phyloP scores from a whole-genome alignment of 495 filamentous ascomycete genomes.

The Penicillium angulare region DNA sequence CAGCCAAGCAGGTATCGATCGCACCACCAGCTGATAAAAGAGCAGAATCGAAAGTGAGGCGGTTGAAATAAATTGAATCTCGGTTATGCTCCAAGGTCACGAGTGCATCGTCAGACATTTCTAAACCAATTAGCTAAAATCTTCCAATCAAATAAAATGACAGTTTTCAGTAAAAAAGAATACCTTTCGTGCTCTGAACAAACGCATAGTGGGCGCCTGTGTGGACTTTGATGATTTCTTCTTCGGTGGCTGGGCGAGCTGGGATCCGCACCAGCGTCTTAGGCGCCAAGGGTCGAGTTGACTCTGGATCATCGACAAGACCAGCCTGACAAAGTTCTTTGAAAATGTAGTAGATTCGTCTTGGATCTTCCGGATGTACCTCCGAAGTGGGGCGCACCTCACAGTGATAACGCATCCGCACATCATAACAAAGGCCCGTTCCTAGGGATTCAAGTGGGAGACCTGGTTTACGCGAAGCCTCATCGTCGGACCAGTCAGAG shows the following conservation, averaged over 20 bases:
- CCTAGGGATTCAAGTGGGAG: conserved; percentile 49
- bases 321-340: conserved; percentile 75
- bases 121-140: conserved; percentile 19
- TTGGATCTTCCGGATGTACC: conserved; percentile 90
- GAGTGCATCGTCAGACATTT: conserved; percentile 58
- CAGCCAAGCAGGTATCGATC: conserved; percentile 88
- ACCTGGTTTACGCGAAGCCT: conserved; percentile 19
- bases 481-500: conserved; percentile 44
- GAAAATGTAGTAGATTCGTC: conserved; percentile 87
- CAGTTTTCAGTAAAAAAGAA: not conserved
- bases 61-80: conserved; percentile 90
- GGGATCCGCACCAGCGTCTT: conserved; percentile 73
- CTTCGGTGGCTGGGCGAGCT: conserved; percentile 68
- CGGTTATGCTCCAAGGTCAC: conserved; percentile 60
- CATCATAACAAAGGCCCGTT: conserved; percentile 84
- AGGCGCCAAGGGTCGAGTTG: conserved; percentile 44
- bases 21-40: conserved; percentile 87
- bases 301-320: conserved; percentile 61
- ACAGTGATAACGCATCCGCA: conserved; percentile 87
- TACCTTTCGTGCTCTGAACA: conserved; percentile 61
- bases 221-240: conserved; percentile 79
- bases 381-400: conserved; percentile 70
- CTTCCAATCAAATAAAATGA: not conserved
- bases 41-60: conserved; percentile 74
- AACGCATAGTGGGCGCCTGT: conserved; percentile 71